Percentiles rank a stretch among this genome's conserved stretches.
phyloP scores from a whole-genome alignment of 768 basidiomycete species.

The Pleurotus djamor region DNA sequence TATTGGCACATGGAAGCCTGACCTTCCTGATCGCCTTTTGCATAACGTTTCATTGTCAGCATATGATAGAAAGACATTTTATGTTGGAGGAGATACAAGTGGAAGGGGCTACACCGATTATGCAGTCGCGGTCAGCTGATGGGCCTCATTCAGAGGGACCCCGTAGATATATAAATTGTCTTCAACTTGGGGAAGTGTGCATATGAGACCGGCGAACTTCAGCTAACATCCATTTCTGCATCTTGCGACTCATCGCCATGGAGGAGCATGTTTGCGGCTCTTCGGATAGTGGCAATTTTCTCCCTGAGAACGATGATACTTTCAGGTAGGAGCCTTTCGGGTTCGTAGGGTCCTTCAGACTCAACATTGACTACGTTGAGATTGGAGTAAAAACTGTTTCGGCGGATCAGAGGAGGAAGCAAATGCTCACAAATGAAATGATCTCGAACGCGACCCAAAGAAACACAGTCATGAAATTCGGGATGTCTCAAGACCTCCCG shows the following conservation, averaged over 20 bases:
- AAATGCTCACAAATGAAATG: slow-evolving; percentile 82
- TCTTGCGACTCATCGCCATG: slow-evolving; percentile 40
- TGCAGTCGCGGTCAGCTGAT: slow-evolving; percentile 14
- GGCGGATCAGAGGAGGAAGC: neutral
- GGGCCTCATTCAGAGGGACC: neutral
- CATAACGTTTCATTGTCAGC: slow-evolving; percentile 21
- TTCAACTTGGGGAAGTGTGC: neutral
- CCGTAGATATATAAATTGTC: neutral
- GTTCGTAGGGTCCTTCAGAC: slow-evolving; percentile 85
- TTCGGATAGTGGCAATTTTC: slow-evolving; percentile 64
- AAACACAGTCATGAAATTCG: slow-evolving; percentile 83
- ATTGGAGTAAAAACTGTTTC: neutral
- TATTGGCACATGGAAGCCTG: slow-evolving; percentile 19
- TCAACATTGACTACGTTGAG: slow-evolving; percentile 73
- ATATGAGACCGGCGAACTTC: neutral
- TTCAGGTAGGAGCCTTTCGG: slow-evolving; percentile 80
- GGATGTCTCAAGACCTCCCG: slow-evolving; percentile 91
- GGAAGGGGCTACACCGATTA: slow-evolving; percentile 28
- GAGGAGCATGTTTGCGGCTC: slow-evolving; percentile 58
- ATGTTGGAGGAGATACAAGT: slow-evolving; percentile 15
- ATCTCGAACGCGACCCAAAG: slow-evolving; percentile 84
- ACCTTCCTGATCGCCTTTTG: slow-evolving; percentile 26
- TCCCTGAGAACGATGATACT: slow-evolving; percentile 78
- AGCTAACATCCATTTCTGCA: slow-evolving; percentile 48
- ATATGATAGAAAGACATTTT: slow-evolving; percentile 24